These are phyloP conservation scores for Volutella citrinella DNA, from an alignment of 2,329 filamentous ascomycete species.

Conservation along the genomic window DNA sequence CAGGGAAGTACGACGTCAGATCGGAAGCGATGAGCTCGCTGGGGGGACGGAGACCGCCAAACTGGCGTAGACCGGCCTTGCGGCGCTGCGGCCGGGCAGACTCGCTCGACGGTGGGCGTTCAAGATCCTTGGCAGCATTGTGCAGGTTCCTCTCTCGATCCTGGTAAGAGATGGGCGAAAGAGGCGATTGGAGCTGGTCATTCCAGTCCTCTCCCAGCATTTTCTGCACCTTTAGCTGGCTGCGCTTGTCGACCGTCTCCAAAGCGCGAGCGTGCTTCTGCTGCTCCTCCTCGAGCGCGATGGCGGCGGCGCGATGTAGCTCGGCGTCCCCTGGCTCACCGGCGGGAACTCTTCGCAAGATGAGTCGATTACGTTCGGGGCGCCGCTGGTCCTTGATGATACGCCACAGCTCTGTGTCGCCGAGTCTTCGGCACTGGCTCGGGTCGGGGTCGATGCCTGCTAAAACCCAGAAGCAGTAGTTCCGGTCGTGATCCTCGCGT, in stretches of 20 bases:
- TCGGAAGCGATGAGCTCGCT: constrained; percentile 98
- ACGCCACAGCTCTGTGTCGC: constrained; percentile 84
- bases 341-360: constrained; percentile 86
- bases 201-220: constrained; percentile 85
- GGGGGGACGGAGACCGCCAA: constrained; percentile 88
- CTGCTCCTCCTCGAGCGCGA: constrained; percentile 83
- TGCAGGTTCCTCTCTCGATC: constrained; percentile 68
- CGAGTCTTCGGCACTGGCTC: constrained; percentile 74
- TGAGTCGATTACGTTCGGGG: constrained; percentile 85
- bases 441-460: constrained; percentile 82
- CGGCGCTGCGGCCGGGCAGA: constrained; percentile 40
- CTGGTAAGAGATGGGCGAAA: constrained; percentile 74
- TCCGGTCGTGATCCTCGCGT: constrained; percentile 86
- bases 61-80: constrained; percentile 67
- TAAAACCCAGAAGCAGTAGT: constrained; percentile 95
- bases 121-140: constrained; percentile 56
- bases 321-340: constrained; percentile 87
- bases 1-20: constrained; percentile 94
- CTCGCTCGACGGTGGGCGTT: constrained; percentile 52
- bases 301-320: constrained; percentile 80
- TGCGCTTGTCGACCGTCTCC: constrained; percentile 67
- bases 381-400: constrained; percentile 85
- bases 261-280: constrained; percentile 65
- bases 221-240: constrained; percentile 84
- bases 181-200: constrained; percentile 74